These are phyloP conservation scores for Colletotrichum paranaense DNA, from an alignment of 2,329 filamentous ascomycete genomes.

Conservation along the genomic window DNA sequence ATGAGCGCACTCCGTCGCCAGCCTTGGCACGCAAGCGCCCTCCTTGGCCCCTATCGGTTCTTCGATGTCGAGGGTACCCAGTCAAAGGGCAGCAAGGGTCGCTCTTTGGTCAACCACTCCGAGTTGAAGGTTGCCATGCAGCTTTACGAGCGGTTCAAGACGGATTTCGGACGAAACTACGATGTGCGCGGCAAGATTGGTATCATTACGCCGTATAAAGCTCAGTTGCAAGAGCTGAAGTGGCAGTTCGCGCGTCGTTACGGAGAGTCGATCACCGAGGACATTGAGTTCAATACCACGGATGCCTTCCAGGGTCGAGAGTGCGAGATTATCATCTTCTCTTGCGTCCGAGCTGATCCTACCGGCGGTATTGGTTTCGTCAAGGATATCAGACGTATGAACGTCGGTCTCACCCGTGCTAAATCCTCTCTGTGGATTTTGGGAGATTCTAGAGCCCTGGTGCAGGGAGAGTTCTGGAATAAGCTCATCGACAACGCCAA, in stretches of 20 bases:
- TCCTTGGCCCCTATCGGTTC: slow-evolving; percentile 95
- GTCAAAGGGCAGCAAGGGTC: slow-evolving; percentile 81
- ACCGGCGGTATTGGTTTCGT: slow-evolving; percentile 98
- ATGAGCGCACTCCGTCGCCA: slow-evolving; percentile 82
- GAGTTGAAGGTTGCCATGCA: slow-evolving; percentile 89
- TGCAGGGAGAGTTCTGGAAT: slow-evolving; percentile 91
- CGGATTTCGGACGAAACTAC: slow-evolving; percentile 72
- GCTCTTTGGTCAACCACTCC: slow-evolving; percentile 89
- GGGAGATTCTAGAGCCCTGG: slow-evolving; percentile 87
- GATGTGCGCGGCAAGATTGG: slow-evolving; percentile 88
- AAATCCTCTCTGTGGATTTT: slow-evolving; percentile 97
- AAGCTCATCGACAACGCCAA: slow-evolving; percentile 87
- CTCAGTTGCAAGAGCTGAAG: slow-evolving; percentile 85
- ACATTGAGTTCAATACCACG: slow-evolving; percentile 97
- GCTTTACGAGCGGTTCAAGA: slow-evolving; percentile 82
- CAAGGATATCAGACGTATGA: slow-evolving; percentile 98
- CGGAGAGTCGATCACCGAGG: slow-evolving; percentile 78
- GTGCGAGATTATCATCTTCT: slow-evolving; percentile 98
- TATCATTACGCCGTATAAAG: slow-evolving; percentile 98
- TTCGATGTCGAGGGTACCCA: slow-evolving; percentile 95
- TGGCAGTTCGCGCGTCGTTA: slow-evolving; percentile 78
- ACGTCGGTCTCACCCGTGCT: slow-evolving; percentile 95
- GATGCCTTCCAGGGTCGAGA: slow-evolving; percentile 98
- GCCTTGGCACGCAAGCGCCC: slow-evolving; percentile 85
- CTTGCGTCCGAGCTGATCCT: slow-evolving; percentile 93